Percentiles rank a stretch among this genome's conserved stretches.
phyloP scores from a whole-genome alignment of 805 yeast genomes.

The Lipomyces starkeyi region DNA sequence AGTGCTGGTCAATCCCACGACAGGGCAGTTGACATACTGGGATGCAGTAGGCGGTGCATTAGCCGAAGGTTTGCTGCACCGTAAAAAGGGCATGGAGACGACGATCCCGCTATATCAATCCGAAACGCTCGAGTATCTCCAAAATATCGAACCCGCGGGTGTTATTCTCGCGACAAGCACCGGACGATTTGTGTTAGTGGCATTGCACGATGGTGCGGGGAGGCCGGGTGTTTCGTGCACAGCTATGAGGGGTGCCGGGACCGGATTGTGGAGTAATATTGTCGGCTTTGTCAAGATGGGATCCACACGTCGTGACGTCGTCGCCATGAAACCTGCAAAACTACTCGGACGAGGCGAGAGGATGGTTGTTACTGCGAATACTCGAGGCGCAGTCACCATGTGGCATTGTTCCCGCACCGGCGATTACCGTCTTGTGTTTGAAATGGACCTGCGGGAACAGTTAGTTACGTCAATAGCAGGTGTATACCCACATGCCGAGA shows the following conservation, averaged over 20 bases:
- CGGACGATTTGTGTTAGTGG: constrained; percentile 66
- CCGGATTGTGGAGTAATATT: constrained; percentile 43
- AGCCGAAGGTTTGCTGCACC: constrained; percentile 62
- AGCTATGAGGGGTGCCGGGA: constrained; percentile 42
- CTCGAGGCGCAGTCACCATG: constrained; percentile 53
- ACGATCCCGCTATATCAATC: constrained; percentile 42
- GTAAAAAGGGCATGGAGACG: constrained; percentile 46
- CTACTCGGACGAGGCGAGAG: constrained; percentile 59
- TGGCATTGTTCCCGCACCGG: constrained; percentile 59
- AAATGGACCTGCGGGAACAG: constrained; percentile 47
- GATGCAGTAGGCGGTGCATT: constrained; percentile 77
- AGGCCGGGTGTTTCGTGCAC: constrained; percentile 52
- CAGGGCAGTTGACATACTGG: constrained; percentile 70
- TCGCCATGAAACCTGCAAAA: constrained; percentile 62
- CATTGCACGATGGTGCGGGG: constrained; percentile 71
- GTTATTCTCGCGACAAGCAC: constrained; percentile 70
- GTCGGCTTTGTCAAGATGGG: constrained; percentile 40
- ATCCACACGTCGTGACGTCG: constrained; percentile 53
- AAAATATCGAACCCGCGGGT: constrained; percentile 76
- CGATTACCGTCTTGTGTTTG: constrained; percentile 49
- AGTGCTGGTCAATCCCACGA: constrained; percentile 62
- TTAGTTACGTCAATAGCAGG: constrained; percentile 52
- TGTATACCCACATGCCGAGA: constrained; percentile 59
- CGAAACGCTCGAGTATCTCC: constrained; percentile 64
- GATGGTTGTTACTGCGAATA: constrained; percentile 51